Conservation (phyloP, 805 yeast species). For the Saccharomycopsis synnaedendra region DNA sequence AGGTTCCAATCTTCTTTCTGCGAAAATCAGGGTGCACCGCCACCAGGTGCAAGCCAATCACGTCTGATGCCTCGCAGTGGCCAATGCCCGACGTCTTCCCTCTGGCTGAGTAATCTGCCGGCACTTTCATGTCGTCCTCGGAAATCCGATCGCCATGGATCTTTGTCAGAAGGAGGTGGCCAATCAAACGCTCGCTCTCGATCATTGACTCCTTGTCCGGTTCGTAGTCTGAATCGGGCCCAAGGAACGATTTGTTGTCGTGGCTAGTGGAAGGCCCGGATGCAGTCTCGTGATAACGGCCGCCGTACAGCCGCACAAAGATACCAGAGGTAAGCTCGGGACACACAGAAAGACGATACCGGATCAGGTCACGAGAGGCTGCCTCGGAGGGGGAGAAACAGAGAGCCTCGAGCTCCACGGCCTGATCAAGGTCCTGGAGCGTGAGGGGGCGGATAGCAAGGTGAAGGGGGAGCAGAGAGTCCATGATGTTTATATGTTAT, state of each 20-base stretch:
- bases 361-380: constrained; percentile 47
- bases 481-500: constrained; percentile 12
- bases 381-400: constrained; percentile 70
- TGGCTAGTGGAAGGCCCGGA: not conserved
- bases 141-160: constrained; percentile 38
- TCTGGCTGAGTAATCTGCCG: constrained; percentile 24
- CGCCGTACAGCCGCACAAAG: constrained; percentile 58
- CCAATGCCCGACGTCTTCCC: constrained; percentile 29
- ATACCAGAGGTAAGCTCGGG: constrained; percentile 90
- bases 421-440: constrained; percentile 59
- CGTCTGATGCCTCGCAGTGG: constrained; percentile 64
- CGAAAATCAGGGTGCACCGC: constrained; percentile 70
- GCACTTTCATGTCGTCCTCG: constrained; percentile 49
- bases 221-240: constrained; percentile 18
- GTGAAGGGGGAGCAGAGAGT: constrained; percentile 41
- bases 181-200: constrained; percentile 56
- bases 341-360: constrained; percentile 65
- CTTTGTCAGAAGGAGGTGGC: constrained; percentile 75
- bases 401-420: constrained; percentile 44
- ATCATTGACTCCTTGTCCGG: constrained; percentile 25
- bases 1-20: constrained; percentile 72
- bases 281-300: constrained; percentile 24
- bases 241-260: constrained; percentile 8
- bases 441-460: constrained; percentile 66
- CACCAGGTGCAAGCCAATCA: constrained; percentile 74